These are phyloP conservation scores for Arachnomyces sp. DNA, from an alignment of 2,329 filamentous ascomycete genomes.

Conservation along the genomic window DNA sequence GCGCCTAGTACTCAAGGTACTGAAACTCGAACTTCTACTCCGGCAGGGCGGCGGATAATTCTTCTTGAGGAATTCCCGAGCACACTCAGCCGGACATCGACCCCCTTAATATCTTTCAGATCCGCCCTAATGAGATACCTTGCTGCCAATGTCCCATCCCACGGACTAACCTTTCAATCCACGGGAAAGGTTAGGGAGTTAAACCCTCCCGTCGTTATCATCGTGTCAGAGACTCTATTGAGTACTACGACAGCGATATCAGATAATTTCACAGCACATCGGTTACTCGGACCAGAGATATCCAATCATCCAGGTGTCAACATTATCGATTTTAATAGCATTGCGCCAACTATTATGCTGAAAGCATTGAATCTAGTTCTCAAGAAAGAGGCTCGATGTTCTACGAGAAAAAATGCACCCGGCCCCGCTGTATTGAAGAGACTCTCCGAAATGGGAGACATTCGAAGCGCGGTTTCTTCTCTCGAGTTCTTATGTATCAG, in stretches of 20 bases:
- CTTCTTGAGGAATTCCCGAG: slow-evolving; percentile 77
- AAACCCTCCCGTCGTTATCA: slow-evolving; percentile 69
- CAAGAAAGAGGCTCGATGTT: slow-evolving; percentile 73
- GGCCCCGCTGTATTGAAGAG: slow-evolving; percentile 69
- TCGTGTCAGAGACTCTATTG: slow-evolving; percentile 83
- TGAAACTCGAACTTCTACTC: slow-evolving; percentile 1
- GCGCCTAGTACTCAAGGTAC: slow-evolving; percentile 3
- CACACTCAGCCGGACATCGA: slow-evolving; percentile 59
- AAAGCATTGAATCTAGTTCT: slow-evolving; percentile 78
- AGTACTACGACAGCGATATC: slow-evolving; percentile 76
- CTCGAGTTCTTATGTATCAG: slow-evolving; percentile 87
- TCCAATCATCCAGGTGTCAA: slow-evolving; percentile 69
- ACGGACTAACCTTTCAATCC: slow-evolving; percentile 35
- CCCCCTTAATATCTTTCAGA: slow-evolving; percentile 61
- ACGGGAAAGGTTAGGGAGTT: slow-evolving; percentile 29
- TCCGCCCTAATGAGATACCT: slow-evolving; percentile 67
- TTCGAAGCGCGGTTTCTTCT: slow-evolving; percentile 84
- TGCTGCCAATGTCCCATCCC: slow-evolving; percentile 54
- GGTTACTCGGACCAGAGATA: slow-evolving; percentile 78
- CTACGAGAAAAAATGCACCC: slow-evolving; percentile 64
- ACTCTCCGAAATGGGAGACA: slow-evolving; percentile 80
- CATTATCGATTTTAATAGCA: slow-evolving; percentile 84
- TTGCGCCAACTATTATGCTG: slow-evolving; percentile 75
- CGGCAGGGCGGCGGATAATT: slow-evolving; percentile 49
- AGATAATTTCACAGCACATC: slow-evolving; percentile 88